Evolutionary conservation across 495 filamentous ascomycete genomes (phyloP).

Genomic region (Aspergillus biplanus): DNA sequence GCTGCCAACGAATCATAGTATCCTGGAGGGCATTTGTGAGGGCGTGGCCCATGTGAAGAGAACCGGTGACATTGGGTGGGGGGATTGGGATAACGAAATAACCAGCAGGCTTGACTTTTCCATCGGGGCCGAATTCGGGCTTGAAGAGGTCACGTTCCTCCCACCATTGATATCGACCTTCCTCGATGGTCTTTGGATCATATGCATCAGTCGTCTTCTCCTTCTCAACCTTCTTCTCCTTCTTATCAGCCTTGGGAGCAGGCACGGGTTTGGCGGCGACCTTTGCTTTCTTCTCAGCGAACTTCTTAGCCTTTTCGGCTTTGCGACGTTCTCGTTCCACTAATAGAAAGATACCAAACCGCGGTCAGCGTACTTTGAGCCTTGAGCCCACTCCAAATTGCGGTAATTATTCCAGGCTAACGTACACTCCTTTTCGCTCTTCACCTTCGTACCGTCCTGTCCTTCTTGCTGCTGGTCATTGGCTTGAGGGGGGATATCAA

Average conservation of each 20-base stretch:
- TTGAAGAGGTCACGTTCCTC: constrained; percentile 70
- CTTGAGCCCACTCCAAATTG: background rate
- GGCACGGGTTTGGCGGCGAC: constrained; percentile 44
- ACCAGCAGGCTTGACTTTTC: constrained; percentile 67
- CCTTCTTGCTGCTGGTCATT: constrained; percentile 51
- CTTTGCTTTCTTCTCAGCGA: constrained; percentile 57
- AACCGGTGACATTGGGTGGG: constrained; percentile 78
- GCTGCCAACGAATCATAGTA: constrained; percentile 71
- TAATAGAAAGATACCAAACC: constrained; percentile 21
- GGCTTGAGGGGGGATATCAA: constrained; percentile 49
- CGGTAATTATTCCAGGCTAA: constrained; percentile 12
- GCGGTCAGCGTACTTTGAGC: constrained; percentile 23
- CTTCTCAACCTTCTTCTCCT: constrained; percentile 55
- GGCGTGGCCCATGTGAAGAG: constrained; percentile 73
- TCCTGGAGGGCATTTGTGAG: constrained; percentile 72
- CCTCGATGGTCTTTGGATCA: constrained; percentile 59
- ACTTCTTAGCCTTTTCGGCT: constrained; percentile 63
- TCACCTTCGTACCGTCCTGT: constrained; percentile 58
- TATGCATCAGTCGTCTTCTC: constrained; percentile 59
- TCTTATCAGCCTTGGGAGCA: constrained; percentile 55
- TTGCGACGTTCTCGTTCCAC: constrained; percentile 62
- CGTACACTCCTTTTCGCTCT: constrained; percentile 63
- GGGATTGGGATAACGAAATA: constrained; percentile 75
- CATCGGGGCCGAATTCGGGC: constrained; percentile 68
- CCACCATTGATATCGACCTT: constrained; percentile 63